Conservation (phyloP, 2,329 filamentous ascomycete species). For the Cercospora nicotianae region DNA sequence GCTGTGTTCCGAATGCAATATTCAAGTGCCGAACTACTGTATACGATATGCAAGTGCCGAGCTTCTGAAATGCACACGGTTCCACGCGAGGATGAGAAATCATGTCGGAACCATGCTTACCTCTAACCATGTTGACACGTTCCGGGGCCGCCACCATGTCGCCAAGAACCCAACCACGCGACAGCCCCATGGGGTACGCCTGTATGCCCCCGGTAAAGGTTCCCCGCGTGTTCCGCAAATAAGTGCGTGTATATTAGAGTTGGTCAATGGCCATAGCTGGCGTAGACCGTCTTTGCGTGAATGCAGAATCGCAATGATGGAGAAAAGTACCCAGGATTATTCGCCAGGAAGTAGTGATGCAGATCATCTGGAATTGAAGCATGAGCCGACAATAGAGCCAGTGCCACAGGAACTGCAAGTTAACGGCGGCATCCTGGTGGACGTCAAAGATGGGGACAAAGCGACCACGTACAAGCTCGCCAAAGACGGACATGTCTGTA, state of each 20-base stretch:
- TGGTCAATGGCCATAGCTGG: neutral
- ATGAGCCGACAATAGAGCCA: neutral
- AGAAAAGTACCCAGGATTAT: neutral
- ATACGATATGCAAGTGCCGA: neutral
- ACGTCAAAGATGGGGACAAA: neutral
- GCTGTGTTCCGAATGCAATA: neutral
- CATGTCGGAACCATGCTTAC: neutral
- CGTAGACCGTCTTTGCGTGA: neutral
- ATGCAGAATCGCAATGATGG: neutral
- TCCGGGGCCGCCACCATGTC: neutral
- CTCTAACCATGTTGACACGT: neutral
- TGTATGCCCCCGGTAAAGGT: neutral
- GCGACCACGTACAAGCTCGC: neutral
- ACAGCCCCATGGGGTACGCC: neutral
- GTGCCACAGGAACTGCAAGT: neutral
- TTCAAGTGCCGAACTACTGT: neutral
- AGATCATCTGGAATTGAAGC: neutral
- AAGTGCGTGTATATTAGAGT: neutral
- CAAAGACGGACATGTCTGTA: neutral
- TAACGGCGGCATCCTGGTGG: neutral
- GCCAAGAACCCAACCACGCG: neutral
- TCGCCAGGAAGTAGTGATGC: neutral
- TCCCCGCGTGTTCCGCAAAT: neutral
- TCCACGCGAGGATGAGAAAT: neutral
- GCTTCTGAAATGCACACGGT: neutral